phyloP scores from a whole-genome alignment of 768 basidiomycete genomes.

The Lentinula raphanica region DNA sequence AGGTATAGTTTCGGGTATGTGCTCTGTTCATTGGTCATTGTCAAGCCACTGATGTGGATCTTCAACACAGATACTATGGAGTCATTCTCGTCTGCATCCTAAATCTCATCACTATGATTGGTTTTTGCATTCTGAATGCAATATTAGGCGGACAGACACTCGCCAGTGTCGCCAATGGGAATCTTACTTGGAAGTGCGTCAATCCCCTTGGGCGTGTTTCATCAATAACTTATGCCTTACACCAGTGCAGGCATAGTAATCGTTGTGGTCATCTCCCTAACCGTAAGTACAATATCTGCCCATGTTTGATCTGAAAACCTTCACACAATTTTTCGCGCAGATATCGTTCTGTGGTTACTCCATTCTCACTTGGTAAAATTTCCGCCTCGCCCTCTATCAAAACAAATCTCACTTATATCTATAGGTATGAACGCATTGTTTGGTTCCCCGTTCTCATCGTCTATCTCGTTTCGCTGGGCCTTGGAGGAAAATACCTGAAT shows the following conservation, averaged over 20 bases:
- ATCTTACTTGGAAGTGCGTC: slow-evolving; percentile 40
- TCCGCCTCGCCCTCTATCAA: background rate
- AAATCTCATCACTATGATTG: slow-evolving; percentile 59
- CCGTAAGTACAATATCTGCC: slow-evolving; percentile 37
- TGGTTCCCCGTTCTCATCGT: slow-evolving; percentile 79
- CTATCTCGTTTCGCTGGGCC: slow-evolving; percentile 64
- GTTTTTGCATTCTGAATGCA: slow-evolving; percentile 67
- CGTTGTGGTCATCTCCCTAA: slow-evolving; percentile 60
- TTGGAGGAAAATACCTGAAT: slow-evolving; percentile 67
- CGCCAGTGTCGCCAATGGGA: slow-evolving; percentile 34
- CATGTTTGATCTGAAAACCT: slow-evolving; percentile 25
- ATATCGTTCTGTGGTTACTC: slow-evolving; percentile 56
- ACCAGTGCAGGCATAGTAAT: slow-evolving; percentile 77
- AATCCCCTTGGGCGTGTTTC: background rate
- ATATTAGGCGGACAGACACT: slow-evolving; percentile 64
- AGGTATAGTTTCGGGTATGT: slow-evolving; percentile 33
- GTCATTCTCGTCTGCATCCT: slow-evolving; percentile 54
- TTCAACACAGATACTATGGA: slow-evolving; percentile 63
- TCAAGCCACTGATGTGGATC: background rate
- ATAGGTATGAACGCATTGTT: slow-evolving; percentile 61
- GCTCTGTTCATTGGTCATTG: background rate
- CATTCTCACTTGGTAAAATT: slow-evolving; percentile 37
- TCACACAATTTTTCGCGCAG: slow-evolving; percentile 13
- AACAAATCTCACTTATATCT: background rate
- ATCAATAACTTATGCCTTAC: background rate